These are phyloP conservation scores for Polychaeton citri DNA, from an alignment of 2,329 filamentous ascomycete genomes.

Conservation along the genomic window DNA sequence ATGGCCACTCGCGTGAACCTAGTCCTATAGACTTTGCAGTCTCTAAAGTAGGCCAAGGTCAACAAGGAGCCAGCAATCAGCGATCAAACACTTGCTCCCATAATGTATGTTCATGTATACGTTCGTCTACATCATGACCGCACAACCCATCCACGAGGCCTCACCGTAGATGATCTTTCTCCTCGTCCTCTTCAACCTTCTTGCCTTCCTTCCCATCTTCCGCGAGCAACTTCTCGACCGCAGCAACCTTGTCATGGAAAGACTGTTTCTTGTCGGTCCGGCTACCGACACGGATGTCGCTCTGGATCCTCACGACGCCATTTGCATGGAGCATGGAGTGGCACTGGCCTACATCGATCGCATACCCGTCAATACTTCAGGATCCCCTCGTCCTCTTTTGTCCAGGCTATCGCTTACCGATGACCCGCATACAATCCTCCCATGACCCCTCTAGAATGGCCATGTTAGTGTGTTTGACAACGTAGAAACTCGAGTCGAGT, in stretches of 20 bases:
- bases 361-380: no score
- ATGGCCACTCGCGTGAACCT: no score
- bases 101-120: no score
- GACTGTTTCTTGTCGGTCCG: conserved; percentile 78
- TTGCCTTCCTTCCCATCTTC: conserved; percentile 11
- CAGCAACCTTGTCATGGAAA: conserved; percentile 63
- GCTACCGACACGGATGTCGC: conserved; percentile 73
- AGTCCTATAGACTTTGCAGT: no score
- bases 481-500: neutral
- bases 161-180: no score
- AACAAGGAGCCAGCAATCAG: no score
- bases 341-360: conserved; percentile 71
- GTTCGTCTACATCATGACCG: no score
- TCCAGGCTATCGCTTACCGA: neutral
- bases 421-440: conserved; percentile 73
- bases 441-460: conserved; percentile 62
- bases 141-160: no score
- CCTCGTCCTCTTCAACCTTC: neutral
- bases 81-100: no score
- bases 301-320: conserved; percentile 74
- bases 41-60: no score
- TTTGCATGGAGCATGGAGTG: conserved; percentile 63
- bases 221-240: conserved; percentile 41
- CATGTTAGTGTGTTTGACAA: neutral
- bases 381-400: no score